phyloP scores from a whole-genome alignment of 805 yeast genomes.

The Lachancea thermotolerans region DNA sequence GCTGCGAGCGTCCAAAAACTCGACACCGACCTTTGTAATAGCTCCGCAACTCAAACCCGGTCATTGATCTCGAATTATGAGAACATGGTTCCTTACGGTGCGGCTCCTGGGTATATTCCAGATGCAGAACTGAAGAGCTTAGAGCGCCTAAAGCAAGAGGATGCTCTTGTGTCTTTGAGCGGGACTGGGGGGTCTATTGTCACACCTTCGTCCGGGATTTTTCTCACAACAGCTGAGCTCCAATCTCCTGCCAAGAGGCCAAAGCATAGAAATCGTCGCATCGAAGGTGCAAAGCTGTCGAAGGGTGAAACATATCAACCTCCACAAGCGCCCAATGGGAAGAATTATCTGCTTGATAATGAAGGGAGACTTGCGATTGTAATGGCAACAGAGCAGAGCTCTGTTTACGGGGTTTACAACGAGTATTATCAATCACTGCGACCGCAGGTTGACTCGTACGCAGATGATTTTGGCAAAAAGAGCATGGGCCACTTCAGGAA shows the following conservation, averaged over 20 bases:
- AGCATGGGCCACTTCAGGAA: constrained; percentile 8
- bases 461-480: constrained; percentile 8
- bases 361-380: constrained; percentile 9
- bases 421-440: constrained; percentile 10
- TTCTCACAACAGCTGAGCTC: neutral
- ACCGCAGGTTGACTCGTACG: constrained; percentile 9
- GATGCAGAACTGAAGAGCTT: neutral
- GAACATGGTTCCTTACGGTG: too few species aligned
- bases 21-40: neutral
- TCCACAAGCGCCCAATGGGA: constrained; percentile 7
- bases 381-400: constrained; percentile 10
- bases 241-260: constrained; percentile 2
- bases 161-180: neutral
- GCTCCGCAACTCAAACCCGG: too few species aligned
- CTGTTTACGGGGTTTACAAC: constrained; percentile 10
- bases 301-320: constrained; percentile 9
- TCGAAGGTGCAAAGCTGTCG: constrained; percentile 2
- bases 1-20: neutral
- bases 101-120: neutral
- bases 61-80: too few species aligned
- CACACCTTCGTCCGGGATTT: neutral
- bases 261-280: constrained; percentile 1
- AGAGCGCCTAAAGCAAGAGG: neutral
- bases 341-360: constrained; percentile 6
- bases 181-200: neutral